Conservation (phyloP, 208 protist species). For the Acanthamoeba triangularis region DNA sequence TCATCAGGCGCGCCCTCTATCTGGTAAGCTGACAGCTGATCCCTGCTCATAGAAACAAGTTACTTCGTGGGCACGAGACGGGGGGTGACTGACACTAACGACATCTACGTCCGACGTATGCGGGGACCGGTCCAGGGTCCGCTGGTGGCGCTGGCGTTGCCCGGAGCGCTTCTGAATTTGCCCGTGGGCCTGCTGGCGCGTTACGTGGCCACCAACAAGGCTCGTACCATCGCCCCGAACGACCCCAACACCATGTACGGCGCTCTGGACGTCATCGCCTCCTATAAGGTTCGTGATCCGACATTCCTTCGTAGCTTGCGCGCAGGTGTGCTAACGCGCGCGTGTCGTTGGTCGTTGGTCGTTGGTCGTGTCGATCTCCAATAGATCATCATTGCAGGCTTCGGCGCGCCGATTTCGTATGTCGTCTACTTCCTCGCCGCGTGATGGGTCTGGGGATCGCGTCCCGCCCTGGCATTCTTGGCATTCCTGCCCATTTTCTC, state of each 20-base stretch:
- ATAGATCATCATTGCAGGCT: constrained; percentile 42
- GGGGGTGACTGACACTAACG: background rate
- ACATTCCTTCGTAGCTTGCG: no score
- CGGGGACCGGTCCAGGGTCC: background rate
- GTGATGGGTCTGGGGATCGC: background rate
- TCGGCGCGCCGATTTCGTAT: constrained; percentile 25
- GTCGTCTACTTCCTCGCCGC: background rate
- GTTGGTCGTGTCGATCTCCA: background rate
- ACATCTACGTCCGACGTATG: background rate
- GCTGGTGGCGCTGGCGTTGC: constrained; percentile 13
- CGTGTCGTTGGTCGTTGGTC: no score
- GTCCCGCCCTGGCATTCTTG: background rate
- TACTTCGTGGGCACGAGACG: background rate
- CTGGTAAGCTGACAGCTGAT: background rate
- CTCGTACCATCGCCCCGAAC: background rate
- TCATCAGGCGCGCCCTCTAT: background rate
- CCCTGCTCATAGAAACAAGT: background rate
- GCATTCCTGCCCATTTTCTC: constrained; percentile 27
- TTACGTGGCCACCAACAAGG: background rate
- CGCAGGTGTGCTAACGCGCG: no score
- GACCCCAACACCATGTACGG: constrained; percentile 50
- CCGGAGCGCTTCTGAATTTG: background rate
- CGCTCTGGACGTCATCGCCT: constrained; percentile 22
- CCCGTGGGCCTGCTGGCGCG: background rate
- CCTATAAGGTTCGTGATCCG: background rate